phyloP scores from a whole-genome alignment of 2,329 filamentous ascomycete species.

The Massarina eburnea region DNA sequence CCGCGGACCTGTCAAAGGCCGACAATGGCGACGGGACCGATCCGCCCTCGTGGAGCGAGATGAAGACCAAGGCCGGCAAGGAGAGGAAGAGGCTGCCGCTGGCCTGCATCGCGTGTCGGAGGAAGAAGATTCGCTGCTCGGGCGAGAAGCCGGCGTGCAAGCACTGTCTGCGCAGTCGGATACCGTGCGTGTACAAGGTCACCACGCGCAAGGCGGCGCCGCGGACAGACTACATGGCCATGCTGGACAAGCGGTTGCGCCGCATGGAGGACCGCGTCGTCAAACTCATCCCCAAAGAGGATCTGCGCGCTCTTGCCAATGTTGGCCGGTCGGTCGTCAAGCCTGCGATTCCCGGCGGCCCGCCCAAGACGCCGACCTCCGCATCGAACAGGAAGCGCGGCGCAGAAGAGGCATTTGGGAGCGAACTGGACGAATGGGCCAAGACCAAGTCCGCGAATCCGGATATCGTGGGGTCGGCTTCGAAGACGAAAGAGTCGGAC shows the following conservation, averaged over 20 bases:
- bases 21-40: slow-evolving; percentile 36
- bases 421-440: slow-evolving; percentile 80
- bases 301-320: slow-evolving; percentile 64
- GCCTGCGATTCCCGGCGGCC: slow-evolving; percentile 66
- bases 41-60: slow-evolving; percentile 52
- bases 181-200: slow-evolving; percentile 97
- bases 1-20: slow-evolving; percentile 24
- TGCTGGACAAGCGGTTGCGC: slow-evolving; percentile 94
- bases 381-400: slow-evolving; percentile 75
- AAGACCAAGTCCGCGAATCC: slow-evolving; percentile 57
- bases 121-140: slow-evolving; percentile 97
- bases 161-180: slow-evolving; percentile 87
- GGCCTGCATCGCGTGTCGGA: slow-evolving; percentile 90
- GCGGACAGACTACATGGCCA: slow-evolving; percentile 97
- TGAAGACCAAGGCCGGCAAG: slow-evolving; percentile 75
- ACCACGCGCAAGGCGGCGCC: slow-evolving; percentile 92
- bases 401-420: slow-evolving; percentile 84
- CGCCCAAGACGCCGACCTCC: slow-evolving; percentile 53
- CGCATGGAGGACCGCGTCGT: slow-evolving; percentile 98
- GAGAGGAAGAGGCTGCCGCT: slow-evolving; percentile 90
- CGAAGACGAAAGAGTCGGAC: slow-evolving; percentile 58
- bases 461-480: slow-evolving; percentile 53
- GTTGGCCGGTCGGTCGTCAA: slow-evolving; percentile 84
- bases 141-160: slow-evolving; percentile 98
- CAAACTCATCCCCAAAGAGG: slow-evolving; percentile 87